These are phyloP conservation scores for Hyaloperonospora brassicae DNA, from an alignment of 352 stramenopile species.

Conservation along the genomic window DNA sequence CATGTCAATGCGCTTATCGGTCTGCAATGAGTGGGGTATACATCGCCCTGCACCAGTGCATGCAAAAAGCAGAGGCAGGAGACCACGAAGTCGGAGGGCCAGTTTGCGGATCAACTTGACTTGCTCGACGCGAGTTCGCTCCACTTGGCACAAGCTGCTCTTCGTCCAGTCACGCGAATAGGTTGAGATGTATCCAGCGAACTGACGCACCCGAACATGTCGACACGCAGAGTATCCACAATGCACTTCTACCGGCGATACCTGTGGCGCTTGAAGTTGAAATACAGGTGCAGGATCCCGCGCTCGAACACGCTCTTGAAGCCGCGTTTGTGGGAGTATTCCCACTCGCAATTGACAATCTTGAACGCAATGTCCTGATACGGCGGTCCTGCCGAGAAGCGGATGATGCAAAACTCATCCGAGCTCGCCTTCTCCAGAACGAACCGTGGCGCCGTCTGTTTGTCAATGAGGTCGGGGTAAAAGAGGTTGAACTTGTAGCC, in stretches of 20 bases:
- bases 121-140: too few relatives aligned
- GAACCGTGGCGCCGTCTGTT: conserved; percentile 92
- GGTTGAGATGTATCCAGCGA: too few relatives aligned
- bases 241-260: conserved; percentile 86
- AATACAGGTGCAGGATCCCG: conserved; percentile 96
- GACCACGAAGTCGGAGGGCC: too few relatives aligned
- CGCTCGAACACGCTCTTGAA: conserved; percentile 98
- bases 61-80: too few relatives aligned
- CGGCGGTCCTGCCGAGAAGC: conserved; percentile 94
- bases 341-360: conserved; percentile 99
- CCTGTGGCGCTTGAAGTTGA: conserved; percentile 98
- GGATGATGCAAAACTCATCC: conserved; percentile 96
- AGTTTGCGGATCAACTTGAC: too few relatives aligned
- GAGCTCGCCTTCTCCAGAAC: conserved; percentile 89
- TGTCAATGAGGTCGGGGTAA: conserved; percentile 98
- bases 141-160: too few relatives aligned
- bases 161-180: too few relatives aligned
- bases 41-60: too few relatives aligned
- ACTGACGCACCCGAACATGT: too few relatives aligned
- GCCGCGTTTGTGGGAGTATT: conserved; percentile 93
- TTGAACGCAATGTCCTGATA: conserved; percentile 99
- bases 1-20: too few relatives aligned
- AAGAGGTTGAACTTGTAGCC: conserved; percentile 99
- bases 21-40: too few relatives aligned
- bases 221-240: too few relatives aligned